Evolutionary conservation across 352 stramenopile genomes (phyloP).

Genomic region (Phytophthora megakarya): DNA sequence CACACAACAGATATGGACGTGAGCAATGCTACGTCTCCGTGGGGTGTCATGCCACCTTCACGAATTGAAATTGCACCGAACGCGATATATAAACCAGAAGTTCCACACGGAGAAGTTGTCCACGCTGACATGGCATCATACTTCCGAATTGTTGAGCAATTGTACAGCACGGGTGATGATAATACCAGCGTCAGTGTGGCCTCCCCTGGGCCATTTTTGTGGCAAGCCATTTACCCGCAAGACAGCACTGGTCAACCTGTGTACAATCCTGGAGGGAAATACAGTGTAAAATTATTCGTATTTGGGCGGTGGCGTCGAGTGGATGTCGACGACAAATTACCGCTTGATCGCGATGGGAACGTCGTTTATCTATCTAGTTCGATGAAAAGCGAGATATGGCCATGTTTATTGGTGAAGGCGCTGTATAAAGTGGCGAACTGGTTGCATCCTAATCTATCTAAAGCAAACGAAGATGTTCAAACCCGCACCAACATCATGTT

Average conservation of each 20-base stretch:
- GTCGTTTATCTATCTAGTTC: conserved; percentile 65
- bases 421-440: conserved; percentile 74
- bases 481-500: conserved; percentile 19
- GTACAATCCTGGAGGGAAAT: conserved; percentile 79
- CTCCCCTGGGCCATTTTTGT: conserved; percentile 51
- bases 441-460: conserved; percentile 28
- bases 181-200: neutral
- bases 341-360: conserved; percentile 52
- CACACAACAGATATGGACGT: conserved; percentile 22
- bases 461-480: conserved; percentile 4
- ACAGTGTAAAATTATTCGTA: conserved; percentile 73
- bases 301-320: conserved; percentile 73
- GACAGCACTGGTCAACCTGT: conserved; percentile 46
- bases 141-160: conserved; percentile 67
- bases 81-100: conserved; percentile 53
- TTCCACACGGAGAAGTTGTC: conserved; percentile 68
- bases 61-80: conserved; percentile 66
- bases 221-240: conserved; percentile 79
- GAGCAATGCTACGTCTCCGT: conserved; percentile 52
- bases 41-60: conserved; percentile 53
- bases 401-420: conserved; percentile 66
- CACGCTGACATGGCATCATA: conserved; percentile 70
- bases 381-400: conserved; percentile 71
- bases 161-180: conserved; percentile 39
- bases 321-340: conserved; percentile 74